phyloP scores from a whole-genome alignment of 2,329 filamentous ascomycete species.

The Fusarium xylarioides region DNA sequence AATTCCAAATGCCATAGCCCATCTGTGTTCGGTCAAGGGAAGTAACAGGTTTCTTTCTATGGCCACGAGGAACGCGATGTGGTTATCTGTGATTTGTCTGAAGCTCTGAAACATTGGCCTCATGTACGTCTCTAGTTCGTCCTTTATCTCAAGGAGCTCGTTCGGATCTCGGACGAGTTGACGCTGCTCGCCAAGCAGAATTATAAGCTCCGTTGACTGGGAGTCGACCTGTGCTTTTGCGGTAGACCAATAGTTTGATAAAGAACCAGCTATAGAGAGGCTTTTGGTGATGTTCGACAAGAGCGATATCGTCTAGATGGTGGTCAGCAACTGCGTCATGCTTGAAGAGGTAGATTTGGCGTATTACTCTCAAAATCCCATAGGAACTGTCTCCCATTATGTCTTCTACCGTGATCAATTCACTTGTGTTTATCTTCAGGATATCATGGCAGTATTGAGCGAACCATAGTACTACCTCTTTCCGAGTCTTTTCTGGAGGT shows the following conservation, averaged over 20 bases:
- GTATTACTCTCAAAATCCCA: neutral
- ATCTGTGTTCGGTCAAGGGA: no score
- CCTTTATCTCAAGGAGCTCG: neutral
- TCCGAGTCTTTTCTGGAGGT: no score
- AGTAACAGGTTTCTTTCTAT: neutral
- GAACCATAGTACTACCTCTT: neutral
- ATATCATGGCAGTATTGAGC: neutral
- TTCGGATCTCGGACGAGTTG: neutral
- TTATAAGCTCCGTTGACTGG: neutral
- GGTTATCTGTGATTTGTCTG: neutral
- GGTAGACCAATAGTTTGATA: neutral
- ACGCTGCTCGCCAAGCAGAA: neutral
- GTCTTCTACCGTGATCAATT: neutral
- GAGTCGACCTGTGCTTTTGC: neutral
- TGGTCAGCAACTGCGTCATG: no score
- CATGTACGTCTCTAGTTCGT: neutral
- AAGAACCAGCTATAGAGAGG: no score
- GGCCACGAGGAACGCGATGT: neutral
- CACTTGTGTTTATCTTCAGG: neutral
- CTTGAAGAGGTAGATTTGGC: fast-evolving
- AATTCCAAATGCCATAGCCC: no score
- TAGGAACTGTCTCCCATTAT: fast-evolving
- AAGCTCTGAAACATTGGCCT: neutral
- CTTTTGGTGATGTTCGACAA: no score
- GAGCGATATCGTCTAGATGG: no score